These are phyloP conservation scores for Chamaecyparis obtusa DNA, from an alignment of 75 land plant species.

Conservation along the genomic window DNA sequence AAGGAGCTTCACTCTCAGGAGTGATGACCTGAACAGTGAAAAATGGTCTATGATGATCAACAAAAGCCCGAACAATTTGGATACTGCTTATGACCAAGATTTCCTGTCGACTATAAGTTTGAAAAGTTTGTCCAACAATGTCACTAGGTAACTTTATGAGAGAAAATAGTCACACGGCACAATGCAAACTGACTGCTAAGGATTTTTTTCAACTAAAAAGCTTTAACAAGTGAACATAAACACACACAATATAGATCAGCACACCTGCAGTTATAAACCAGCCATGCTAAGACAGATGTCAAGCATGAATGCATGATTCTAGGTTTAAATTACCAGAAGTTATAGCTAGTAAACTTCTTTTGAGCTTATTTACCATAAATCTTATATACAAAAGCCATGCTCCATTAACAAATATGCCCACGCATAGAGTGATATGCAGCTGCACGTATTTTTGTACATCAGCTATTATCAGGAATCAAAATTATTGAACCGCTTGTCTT, in stretches of 20 bases:
- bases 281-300: neutral
- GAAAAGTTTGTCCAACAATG: neutral
- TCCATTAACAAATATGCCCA: neutral
- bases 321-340: neutral
- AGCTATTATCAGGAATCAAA: conserved; percentile 52
- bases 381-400: neutral
- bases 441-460: neutral
- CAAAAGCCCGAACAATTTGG: neutral
- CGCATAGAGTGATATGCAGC: neutral
- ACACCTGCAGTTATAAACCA: neutral
- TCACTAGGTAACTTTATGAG: neutral
- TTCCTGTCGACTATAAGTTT: neutral
- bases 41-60: too few species aligned
- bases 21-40: too few species aligned
- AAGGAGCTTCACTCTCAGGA: too few species aligned
- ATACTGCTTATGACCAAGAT: neutral
- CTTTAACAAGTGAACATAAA: neutral
- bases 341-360: neutral
- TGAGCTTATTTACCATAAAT: neutral
- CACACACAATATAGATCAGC: neutral
- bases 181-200: neutral
- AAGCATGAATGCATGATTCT: neutral
- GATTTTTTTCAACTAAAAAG: neutral
- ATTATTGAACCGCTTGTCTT: conserved; percentile 86
- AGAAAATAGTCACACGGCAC: neutral